Base-by-base conservation (phyloP, 306 rosid species). In the Psophocarpus tetragonolobus region DNA sequence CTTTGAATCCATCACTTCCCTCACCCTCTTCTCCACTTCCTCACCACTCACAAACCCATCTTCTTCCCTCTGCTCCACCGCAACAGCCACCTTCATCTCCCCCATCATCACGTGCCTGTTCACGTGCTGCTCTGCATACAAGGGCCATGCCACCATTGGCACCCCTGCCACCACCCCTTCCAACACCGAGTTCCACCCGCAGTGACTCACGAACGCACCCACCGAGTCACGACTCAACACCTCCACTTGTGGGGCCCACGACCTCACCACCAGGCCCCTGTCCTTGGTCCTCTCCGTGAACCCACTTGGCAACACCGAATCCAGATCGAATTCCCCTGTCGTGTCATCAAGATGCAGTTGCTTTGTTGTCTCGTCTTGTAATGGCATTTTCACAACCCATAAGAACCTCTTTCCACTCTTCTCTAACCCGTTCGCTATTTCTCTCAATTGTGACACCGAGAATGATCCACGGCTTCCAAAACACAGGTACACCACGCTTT, bases 171-270 rank as follows among this genome's bases (percentile, higher is more conserved):
- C 82, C 39, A 82, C 85, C 8, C 29, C 82, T 56, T 82, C 85
- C 48, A 82, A 24, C 48, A 77, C 85, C 23, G 85, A 82, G 85
- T 82, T 82, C 85, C 85, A 82, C 3, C 85, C 85, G 13, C 85
- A 82, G 3, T 82, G 85, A 33, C 38, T 82, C 66, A 77, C 82
- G 21, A 82, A 82, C 48, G 48, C 85, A 0, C 82, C 82, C 4
- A 82, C 71, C 2, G 85, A 82, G n/a, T 77, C 66, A 1, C 1
- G 78, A 26, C 57, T 64, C 38, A 82, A 17, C 32, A 82, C 82
- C 29, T 77, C 79, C 36, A 82, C 85, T 15, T 82, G 85, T 1
- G 85, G 75, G 36, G 75, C 85, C 85, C 85, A 82, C 0, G 76
- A 56, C 4, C 5, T 33, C 14, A 82, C 79, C 45, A 82, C 85